Evolutionary conservation across 306 rosid genomes (phyloP), one percentile per base, ranked within the genome.

Genomic region (Prunus dulcis): DNA sequence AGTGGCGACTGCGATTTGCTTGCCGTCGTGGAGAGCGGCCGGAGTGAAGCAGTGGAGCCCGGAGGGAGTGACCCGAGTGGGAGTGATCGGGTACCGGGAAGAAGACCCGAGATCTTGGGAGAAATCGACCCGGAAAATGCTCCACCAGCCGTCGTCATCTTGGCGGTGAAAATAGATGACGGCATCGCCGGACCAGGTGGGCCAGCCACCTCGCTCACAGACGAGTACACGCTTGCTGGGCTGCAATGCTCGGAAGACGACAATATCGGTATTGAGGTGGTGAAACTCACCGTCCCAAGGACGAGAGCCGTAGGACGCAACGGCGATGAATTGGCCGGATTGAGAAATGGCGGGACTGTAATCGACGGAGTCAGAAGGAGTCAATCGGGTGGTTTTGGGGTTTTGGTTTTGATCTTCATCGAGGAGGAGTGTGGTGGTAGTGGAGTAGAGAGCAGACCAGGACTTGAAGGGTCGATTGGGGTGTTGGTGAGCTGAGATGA

Each of bases 121-220:
- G 55, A 88, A 74, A 9, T 88, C 90, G 0, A 82, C 81, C 23
- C 84, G 85, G 50, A 80, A 94, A 50, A 94, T 85, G 91, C 96
- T 89, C 98, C 93, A 90, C 95, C 98, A 94, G 1, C 95, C 96
- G 43, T 91, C 93, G 0, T 90, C 89, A 1, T 89, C 90, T 55
- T 64, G 71, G 32, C 87, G 82, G 55, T 94, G 98, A 32, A 90
- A 94, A 80, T 84, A 94, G n/a, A 94, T 17, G 1, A 80, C 82
- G 0, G 88, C 72, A 58, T 91, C 96, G 5, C 85, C 85, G 11
- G 78, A 90, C 97, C 97, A 94, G 5, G 98, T 83, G 19, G 98
- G 98, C 97, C 98, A 94, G 12, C 98, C 96, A 2, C 98, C 98
- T 56, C 67, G 82, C 22, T 84, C 76, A 41, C 87, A 76, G 74